Conservation (phyloP, 768 basidiomycete species). For the Rhodotorula paludigena region DNA sequence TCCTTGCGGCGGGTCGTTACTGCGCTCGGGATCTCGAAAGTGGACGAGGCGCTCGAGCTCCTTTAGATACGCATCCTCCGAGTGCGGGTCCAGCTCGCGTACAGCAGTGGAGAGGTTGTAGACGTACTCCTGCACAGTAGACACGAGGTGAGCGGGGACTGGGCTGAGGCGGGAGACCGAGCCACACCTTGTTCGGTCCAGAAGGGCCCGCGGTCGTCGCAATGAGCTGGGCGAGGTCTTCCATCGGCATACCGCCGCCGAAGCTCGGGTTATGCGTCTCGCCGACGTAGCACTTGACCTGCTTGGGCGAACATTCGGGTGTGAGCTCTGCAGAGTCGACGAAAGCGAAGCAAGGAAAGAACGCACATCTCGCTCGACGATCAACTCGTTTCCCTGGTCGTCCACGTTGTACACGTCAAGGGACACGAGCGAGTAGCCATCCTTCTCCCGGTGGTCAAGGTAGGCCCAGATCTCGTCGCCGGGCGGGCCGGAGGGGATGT, state of each 20-base stretch:
- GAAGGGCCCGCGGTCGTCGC: slow-evolving; percentile 76
- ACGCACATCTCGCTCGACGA: slow-evolving; percentile 50
- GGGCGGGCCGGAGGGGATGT: slow-evolving; percentile 72
- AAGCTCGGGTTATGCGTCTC: slow-evolving; percentile 82
- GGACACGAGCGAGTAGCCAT: slow-evolving; percentile 80
- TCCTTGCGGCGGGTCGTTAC: not conserved
- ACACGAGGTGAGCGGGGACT: not conserved
- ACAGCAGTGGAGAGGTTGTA: slow-evolving; percentile 71
- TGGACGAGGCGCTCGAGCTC: slow-evolving; percentile 61
- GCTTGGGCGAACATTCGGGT: not conserved
- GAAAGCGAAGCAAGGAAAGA: not conserved
- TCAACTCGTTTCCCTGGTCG: slow-evolving; percentile 55
- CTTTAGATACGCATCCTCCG: slow-evolving; percentile 68
- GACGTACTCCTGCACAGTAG: slow-evolving; percentile 66
- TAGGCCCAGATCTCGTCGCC: slow-evolving; percentile 6
- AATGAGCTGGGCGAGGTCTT: slow-evolving; percentile 63
- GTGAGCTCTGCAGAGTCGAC: not conserved
- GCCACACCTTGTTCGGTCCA: slow-evolving; percentile 73
- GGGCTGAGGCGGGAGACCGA: not conserved
- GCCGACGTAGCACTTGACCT: slow-evolving; percentile 67
- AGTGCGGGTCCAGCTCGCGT: slow-evolving; percentile 65
- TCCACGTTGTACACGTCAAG: slow-evolving; percentile 66
- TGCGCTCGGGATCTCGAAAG: not conserved
- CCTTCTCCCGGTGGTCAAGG: slow-evolving; percentile 52
- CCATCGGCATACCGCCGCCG: slow-evolving; percentile 75